A percentile compares a stretch with the other conserved stretches of the same genome.
Evolutionary conservation across 106 monocot genomes (phyloP).

Genomic region (Chionographis japonica): DNA sequence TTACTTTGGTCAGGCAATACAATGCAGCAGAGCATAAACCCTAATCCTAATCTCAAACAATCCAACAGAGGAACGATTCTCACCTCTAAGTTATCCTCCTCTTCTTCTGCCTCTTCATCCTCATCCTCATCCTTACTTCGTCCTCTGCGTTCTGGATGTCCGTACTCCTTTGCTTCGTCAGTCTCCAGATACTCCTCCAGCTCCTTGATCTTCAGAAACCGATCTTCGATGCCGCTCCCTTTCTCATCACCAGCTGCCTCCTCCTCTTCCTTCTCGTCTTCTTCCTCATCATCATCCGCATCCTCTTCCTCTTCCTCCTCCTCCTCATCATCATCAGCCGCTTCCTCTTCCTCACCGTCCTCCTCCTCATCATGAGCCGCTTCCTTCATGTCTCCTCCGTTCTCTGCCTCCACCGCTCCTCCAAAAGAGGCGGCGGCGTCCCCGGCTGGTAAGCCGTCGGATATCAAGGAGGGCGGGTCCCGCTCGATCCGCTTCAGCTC

Average conservation of each 20-base stretch:
- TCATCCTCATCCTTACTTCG: constrained; percentile 24
- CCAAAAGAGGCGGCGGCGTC: background rate
- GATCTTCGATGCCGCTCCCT: constrained; percentile 21
- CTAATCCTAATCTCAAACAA: background rate
- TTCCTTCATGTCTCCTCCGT: constrained; percentile 7
- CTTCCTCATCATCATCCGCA: constrained; percentile 5
- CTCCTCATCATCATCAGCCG: constrained; percentile 14
- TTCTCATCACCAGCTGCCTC: constrained; percentile 11
- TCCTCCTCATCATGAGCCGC: constrained; percentile 17
- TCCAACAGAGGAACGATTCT: background rate
- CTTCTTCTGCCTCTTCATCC: constrained; percentile 28
- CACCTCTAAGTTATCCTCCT: constrained; percentile 29
- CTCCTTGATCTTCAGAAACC: constrained; percentile 59
- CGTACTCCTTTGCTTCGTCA: constrained; percentile 64
- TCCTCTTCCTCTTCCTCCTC: constrained; percentile 16
- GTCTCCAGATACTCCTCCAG: constrained; percentile 51
- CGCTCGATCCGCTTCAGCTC: constrained; percentile 36
- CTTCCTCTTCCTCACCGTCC: constrained; percentile 14
- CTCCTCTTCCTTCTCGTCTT: constrained; percentile 15
- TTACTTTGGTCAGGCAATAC: background rate
- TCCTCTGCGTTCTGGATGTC: constrained; percentile 5
- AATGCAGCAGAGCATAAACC: too few relatives aligned
- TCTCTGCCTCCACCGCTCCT: constrained; percentile 12
- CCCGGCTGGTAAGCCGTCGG: background rate
- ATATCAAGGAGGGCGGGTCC: constrained; percentile 2